These are phyloP conservation scores for Castanopsis chinensis DNA, from an alignment of 306 rosid genomes.

Conservation along the genomic window DNA sequence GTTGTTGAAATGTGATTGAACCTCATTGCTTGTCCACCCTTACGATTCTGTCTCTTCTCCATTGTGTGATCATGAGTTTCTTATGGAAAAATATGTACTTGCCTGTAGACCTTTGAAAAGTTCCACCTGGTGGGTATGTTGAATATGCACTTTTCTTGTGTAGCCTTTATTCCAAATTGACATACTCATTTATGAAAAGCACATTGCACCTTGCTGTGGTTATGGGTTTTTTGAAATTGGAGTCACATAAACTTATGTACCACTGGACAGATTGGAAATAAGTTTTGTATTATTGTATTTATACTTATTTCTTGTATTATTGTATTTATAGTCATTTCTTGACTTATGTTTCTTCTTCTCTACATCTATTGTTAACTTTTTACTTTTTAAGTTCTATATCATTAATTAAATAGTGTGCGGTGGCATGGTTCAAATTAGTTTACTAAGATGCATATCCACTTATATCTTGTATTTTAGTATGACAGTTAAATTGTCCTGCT, in stretches of 20 bases:
- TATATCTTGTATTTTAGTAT: not conserved
- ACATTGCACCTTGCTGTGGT: not conserved
- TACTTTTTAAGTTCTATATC: too few species aligned
- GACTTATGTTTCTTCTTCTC: too few species aligned
- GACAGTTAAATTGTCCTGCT: slow-evolving; percentile 1
- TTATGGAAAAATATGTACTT: not conserved
- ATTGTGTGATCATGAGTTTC: not conserved
- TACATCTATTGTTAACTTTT: too few species aligned
- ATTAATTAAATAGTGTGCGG: too few species aligned
- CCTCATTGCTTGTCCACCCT: not conserved
- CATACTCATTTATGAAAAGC: not conserved
- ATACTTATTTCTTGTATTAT: too few species aligned
- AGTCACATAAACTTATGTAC: not conserved
- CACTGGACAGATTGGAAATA: too few species aligned
- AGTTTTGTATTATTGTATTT: too few species aligned
- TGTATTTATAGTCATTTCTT: too few species aligned
- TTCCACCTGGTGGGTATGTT: not conserved
- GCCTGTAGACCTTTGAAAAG: not conserved
- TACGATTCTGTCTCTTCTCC: not conserved
- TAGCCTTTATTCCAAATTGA: not conserved
- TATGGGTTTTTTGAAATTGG: not conserved
- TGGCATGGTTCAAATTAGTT: too few species aligned
- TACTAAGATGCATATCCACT: too few species aligned
- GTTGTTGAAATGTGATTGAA: too few species aligned
- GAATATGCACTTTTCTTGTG: not conserved